Conservation (phyloP, 805 yeast genomes). For the Pichia deserticola region DNA sequence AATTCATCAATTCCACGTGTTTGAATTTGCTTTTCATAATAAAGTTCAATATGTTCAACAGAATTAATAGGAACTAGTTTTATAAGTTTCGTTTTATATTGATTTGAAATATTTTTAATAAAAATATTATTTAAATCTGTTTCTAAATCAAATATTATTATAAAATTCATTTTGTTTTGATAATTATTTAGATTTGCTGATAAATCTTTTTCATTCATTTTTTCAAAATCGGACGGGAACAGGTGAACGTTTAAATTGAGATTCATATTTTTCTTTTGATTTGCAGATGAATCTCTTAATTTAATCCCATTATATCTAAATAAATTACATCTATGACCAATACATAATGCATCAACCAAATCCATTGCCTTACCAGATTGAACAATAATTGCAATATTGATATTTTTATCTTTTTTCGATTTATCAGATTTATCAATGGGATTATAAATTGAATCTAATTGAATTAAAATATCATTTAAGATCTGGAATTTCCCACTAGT, state of each 20-base stretch:
- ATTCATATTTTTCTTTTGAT: slow-evolving; percentile 17
- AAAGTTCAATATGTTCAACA: slow-evolving; percentile 69
- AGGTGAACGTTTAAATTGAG: slow-evolving; percentile 28
- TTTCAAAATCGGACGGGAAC: slow-evolving; percentile 31
- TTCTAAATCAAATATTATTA: slow-evolving; percentile 28
- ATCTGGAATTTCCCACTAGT: slow-evolving; percentile 82
- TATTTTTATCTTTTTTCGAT: slow-evolving; percentile 10
- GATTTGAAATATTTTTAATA: slow-evolving; percentile 11
- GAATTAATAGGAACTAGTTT: slow-evolving; percentile 72
- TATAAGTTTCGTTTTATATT: slow-evolving; percentile 34
- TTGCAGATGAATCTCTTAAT: slow-evolving; percentile 37
- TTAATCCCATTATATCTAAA: slow-evolving; percentile 57
- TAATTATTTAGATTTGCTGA: slow-evolving; percentile 3
- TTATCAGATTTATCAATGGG: slow-evolving; percentile 16
- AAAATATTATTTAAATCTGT: slow-evolving; percentile 19
- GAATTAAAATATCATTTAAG: slow-evolving; percentile 52
- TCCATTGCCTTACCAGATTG: slow-evolving; percentile 65
- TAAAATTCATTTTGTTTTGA: slow-evolving; percentile 17
- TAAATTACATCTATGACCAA: slow-evolving; percentile 52
- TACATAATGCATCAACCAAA: slow-evolving; percentile 59
- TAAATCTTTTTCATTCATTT: slow-evolving; percentile 16
- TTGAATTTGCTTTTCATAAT: slow-evolving; percentile 33
- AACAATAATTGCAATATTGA: slow-evolving; percentile 64
- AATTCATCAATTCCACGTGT: slow-evolving; percentile 22
- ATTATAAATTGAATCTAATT: slow-evolving; percentile 34